Evolutionary conservation across 371 early-diverging fungal genomes (phyloP), one percentile per base, ranked within the genome.

Genomic region (Mucor piriformis): DNA sequence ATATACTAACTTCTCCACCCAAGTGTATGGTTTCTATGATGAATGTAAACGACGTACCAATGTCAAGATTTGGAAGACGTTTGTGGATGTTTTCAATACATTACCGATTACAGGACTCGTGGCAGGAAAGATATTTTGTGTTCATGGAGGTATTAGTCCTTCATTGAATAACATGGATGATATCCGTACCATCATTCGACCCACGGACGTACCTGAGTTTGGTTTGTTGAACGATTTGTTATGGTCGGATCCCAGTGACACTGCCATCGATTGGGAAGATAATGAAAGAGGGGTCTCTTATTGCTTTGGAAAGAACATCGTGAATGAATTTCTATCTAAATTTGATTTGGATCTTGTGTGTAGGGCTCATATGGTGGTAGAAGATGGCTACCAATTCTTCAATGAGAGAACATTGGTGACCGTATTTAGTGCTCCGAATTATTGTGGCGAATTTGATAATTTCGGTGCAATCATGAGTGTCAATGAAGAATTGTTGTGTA

Each of bases 11-110:
- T n/a, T n/a, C n/a, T n/a, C n/a, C n/a, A n/a, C n/a, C n/a, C n/a
- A n/a, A 46, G 80, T 99, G n/a, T 99, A 99, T 76, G 99, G 99
- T 7, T 99, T 99, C 77, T 99, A 96, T 73, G 99, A 99, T 73
- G 99, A 99, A 80, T 96, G 97, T 85, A 99, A 98, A 74, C 91
- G 99, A 58, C 82, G 99, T 60, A 91, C 89, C 52, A 95, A 86
- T 69, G 81, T 93, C 50, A 95, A 95, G 66, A 86, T 97, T 53
- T 99, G 99, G 99, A 95, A 94, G 72, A 86, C 89, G 13, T 99
- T 99, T 79, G 95, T 96, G 0, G 98, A 97, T 73, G 92, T 93
- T 21, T 99, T 99, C 83, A 98, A 99, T 77, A 95, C 95, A 49
- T 73, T 99, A 48, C 99, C 99, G 1, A 92, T 99, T 49, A 95